Base-by-base conservation (phyloP, 768 basidiomycete genomes). In the Clathrus columnatus region DNA sequence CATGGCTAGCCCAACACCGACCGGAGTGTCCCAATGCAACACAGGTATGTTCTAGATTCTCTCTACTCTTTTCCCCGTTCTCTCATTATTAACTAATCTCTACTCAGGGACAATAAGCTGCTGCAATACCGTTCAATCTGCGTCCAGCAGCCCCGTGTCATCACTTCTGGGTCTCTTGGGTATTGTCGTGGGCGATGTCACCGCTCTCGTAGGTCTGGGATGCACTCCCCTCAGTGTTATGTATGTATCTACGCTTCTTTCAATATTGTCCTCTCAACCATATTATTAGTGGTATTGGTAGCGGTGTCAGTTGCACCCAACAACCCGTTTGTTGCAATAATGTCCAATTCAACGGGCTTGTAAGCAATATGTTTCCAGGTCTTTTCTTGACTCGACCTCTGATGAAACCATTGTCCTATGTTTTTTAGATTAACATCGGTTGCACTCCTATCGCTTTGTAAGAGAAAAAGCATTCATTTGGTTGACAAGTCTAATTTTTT, bases 121-220 rank as follows among this genome's bases (percentile, higher is more conserved):
- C 63, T 71, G 69, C 61, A 61, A 68, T 57, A 63, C 60, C 36
- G 62, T 67, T 36, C 54, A 65, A 53, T 21, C n/a, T 3, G 65
- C 62, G 4, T 51, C 42, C 48, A 58, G 56, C 10, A 23, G 54
- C 11, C 50, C 24, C 11, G 63, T 87, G 61, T 85, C 85, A 0
- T 63, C 63, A 2, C 49, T 63, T 48, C 29, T 62, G 20, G 62
- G 63, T 23, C 51, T 63, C 18, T 60, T 65, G 16, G 65, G 64
- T 14, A 54, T 66, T 44, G 58, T 59, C 23, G 44, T 64, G 24
- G 41, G 50, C 11, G 57, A 59, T 51, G 20, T 61, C 44, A 58
- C 53, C n/a, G 62, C 47, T 14, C 46, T n/a, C n/a, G n/a, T n/a
- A n/a, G n/a, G n/a, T n/a, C n/a, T n/a, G n/a, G n/a, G n/a, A n/a